phyloP scores from a whole-genome alignment of 306 rosid species.

The Citrullus amarus region DNA sequence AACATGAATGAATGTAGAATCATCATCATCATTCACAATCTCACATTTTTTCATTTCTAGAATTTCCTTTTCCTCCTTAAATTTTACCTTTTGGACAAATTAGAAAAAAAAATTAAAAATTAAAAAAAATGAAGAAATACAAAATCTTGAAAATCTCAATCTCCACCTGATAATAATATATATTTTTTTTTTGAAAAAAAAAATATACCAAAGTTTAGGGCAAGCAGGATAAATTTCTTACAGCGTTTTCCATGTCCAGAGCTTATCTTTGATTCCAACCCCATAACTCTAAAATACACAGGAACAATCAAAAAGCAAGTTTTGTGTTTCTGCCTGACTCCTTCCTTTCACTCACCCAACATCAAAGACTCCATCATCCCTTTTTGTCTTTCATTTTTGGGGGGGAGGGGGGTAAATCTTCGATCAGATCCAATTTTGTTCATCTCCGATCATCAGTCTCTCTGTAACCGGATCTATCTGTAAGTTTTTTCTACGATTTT shows the following conservation, averaged over 20 bases:
- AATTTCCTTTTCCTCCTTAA: not conserved
- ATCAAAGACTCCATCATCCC: not conserved
- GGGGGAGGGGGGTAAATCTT: not conserved
- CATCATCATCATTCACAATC: constrained; percentile 6
- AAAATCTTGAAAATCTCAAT: constrained; percentile 8
- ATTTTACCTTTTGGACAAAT: not conserved
- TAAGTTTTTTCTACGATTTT: not conserved
- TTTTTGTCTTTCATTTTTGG: not conserved
- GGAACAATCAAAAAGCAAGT: constrained; percentile 5
- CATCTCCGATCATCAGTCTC: not conserved
- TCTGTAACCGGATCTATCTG: constrained; percentile 5
- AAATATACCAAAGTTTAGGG: constrained; percentile 3
- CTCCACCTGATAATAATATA: not conserved
- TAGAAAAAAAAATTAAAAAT: not conserved
- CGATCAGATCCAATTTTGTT: constrained; percentile 8
- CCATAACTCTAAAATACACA: constrained; percentile 8
- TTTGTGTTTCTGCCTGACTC: constrained; percentile 8
- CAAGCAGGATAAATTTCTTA: constrained; percentile 4
- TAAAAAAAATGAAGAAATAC: not conserved
- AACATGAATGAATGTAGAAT: not conserved
- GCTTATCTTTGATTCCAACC: constrained; percentile 14
- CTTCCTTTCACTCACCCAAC: constrained; percentile 6
- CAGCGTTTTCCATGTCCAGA: constrained; percentile 9
- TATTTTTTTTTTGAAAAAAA: not conserved
- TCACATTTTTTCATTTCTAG: not conserved